Percentiles rank a stretch among this genome's conserved stretches.
Evolutionary conservation across 768 basidiomycete species (phyloP).

Genomic region (Hericium erinaceus): DNA sequence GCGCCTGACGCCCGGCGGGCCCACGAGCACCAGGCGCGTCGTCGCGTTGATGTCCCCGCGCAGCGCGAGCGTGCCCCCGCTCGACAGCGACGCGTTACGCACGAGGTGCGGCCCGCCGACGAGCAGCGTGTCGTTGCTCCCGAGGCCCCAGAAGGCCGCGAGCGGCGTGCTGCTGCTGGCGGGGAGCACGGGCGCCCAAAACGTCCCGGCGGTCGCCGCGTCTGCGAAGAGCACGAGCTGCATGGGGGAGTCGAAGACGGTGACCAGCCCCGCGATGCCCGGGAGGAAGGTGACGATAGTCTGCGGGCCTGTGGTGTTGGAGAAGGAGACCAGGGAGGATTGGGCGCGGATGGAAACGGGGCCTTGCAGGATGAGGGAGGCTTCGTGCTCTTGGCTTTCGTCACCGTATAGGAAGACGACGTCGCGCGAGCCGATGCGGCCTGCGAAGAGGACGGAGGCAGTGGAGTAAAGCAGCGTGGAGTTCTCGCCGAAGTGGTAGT

Average conservation of each 20-base stretch:
- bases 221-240: slow-evolving; percentile 67
- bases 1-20: slow-evolving; percentile 38
- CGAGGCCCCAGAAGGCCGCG: slow-evolving; percentile 61
- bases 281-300: slow-evolving; percentile 29
- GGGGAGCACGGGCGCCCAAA: slow-evolving; percentile 67
- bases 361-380: slow-evolving; percentile 16
- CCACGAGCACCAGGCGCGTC: slow-evolving; percentile 53
- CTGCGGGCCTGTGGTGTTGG: slow-evolving; percentile 35
- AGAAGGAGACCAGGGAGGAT: not conserved
- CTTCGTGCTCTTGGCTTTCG: slow-evolving; percentile 24
- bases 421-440: slow-evolving; percentile 34
- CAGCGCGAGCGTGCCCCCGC: slow-evolving; percentile 36
- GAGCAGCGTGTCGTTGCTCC: slow-evolving; percentile 60
- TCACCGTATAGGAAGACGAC: slow-evolving; percentile 33
- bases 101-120: slow-evolving; percentile 39
- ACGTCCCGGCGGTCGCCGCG: slow-evolving; percentile 53
- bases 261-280: slow-evolving; percentile 28
- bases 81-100: slow-evolving; percentile 27
- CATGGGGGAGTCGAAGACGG: slow-evolving; percentile 55
- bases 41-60: slow-evolving; percentile 59
- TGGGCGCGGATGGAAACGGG: not conserved
- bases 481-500: slow-evolving; percentile 57
- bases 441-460: slow-evolving; percentile 59
- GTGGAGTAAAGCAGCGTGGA: slow-evolving; percentile 61
- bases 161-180: slow-evolving; percentile 31